These are phyloP conservation scores for Hypoxylon sp. DNA, from an alignment of 2,329 filamentous ascomycete species.

Conservation along the genomic window DNA sequence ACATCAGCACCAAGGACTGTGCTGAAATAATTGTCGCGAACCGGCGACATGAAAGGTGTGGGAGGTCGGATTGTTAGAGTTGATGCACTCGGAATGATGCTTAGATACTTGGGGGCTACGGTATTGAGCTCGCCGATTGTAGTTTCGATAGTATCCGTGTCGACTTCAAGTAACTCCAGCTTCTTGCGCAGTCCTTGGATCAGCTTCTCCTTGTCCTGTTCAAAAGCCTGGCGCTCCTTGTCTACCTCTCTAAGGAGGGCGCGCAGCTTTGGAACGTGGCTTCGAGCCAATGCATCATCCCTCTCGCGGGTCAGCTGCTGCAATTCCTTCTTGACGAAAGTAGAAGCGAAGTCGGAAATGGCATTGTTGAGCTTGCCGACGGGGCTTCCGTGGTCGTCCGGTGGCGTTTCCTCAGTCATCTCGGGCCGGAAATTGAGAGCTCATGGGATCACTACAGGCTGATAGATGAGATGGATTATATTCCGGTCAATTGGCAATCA, in stretches of 20 bases:
- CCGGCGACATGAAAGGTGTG: constrained; percentile 42
- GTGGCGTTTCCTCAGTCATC: constrained; percentile 43
- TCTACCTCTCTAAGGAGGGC: constrained; percentile 49
- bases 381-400: constrained; percentile 31
- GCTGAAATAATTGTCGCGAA: constrained; percentile 45
- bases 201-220: constrained; percentile 46
- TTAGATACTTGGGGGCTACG: constrained; percentile 47
- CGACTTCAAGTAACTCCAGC: constrained; percentile 46
- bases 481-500: constrained; percentile 7
- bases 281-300: constrained; percentile 49
- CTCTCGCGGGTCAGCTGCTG: constrained; percentile 46
- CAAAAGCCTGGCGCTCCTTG: constrained; percentile 48
- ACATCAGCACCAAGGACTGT: constrained; percentile 42
- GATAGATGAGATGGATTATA: constrained; percentile 20
- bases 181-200: constrained; percentile 47
- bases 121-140: constrained; percentile 43
- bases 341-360: constrained; percentile 48
- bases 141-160: constrained; percentile 43
- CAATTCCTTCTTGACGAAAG: constrained; percentile 50
- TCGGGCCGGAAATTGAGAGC: constrained; percentile 19
- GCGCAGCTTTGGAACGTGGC: constrained; percentile 49
- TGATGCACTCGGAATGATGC: constrained; percentile 47
- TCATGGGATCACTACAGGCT: constrained; percentile 27
- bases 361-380: constrained; percentile 47
- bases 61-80: constrained; percentile 43